Evolutionary conservation across 2,329 filamentous ascomycete genomes (phyloP).

Genomic region (Penicillium sp.): DNA sequence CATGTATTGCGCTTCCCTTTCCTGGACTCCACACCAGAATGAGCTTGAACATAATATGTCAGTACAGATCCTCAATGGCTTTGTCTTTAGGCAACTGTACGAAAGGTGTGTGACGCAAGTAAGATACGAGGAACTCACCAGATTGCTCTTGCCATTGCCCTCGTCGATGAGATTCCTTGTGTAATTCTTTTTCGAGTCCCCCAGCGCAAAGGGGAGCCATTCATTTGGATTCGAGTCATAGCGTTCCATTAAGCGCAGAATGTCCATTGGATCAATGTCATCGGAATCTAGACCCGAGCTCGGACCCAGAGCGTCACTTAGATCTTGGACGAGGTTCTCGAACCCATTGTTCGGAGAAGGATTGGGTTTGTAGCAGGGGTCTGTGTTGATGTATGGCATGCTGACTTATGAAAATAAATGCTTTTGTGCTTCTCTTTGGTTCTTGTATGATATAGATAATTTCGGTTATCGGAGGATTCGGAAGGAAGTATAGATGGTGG

Average conservation of each 20-base stretch:
- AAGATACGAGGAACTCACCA: no score
- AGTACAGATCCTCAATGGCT: no score
- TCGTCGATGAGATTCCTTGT: slow-evolving; percentile 84
- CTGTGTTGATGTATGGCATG: slow-evolving; percentile 33
- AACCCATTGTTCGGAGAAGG: no score
- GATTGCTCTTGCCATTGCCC: slow-evolving; percentile 71
- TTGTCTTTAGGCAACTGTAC: no score
- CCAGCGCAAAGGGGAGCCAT: slow-evolving; percentile 67
- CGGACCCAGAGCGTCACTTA: slow-evolving; percentile 66
- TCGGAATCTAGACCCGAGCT: slow-evolving; percentile 73
- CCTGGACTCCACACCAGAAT: slow-evolving; percentile 83
- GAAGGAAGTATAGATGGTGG: no score
- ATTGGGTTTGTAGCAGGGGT: no score
- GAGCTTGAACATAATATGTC: no score
- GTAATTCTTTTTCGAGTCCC: slow-evolving; percentile 62
- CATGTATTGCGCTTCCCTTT: slow-evolving; percentile 75
- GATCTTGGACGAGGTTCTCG: slow-evolving; percentile 60
- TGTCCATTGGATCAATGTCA: slow-evolving; percentile 65
- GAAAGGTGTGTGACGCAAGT: no score
- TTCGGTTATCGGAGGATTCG: no score
- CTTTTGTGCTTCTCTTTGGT: no score
- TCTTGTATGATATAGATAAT: no score
- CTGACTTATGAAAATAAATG: no score
- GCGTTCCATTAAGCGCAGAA: slow-evolving; percentile 62
- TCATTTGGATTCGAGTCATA: slow-evolving; percentile 62